Conservation (phyloP, 192 early-diverging fungal species). For the Spizellomyces punctatus region DNA sequence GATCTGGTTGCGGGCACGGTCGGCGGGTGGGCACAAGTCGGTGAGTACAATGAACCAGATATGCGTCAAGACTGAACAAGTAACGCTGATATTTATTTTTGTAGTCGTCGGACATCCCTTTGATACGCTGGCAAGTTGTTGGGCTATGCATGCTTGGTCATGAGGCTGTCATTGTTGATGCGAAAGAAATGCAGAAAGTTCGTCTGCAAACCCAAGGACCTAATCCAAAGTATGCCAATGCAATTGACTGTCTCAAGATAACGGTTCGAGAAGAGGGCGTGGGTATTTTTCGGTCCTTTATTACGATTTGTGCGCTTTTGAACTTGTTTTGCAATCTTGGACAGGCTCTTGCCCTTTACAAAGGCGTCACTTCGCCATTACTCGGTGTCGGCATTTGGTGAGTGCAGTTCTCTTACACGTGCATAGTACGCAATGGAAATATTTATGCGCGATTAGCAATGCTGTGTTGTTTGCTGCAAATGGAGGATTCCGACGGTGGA, state of each 20-base stretch:
- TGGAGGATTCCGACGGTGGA: conserved; percentile 58
- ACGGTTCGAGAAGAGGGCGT: conserved; percentile 63
- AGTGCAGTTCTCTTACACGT: conserved; percentile 12
- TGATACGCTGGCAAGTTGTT: conserved; percentile 54
- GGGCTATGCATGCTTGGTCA: background rate
- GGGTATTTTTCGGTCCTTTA: background rate
- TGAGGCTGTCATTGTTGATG: background rate
- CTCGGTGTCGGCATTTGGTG: conserved; percentile 74
- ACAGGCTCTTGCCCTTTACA: conserved; percentile 66
- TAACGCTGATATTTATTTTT: background rate
- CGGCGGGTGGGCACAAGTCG: conserved; percentile 74
- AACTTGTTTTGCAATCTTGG: background rate
- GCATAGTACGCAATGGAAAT: background rate
- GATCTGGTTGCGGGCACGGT: conserved; percentile 52
- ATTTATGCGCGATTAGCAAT: conserved; percentile 50
- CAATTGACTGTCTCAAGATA: conserved; percentile 57
- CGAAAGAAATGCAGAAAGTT: conserved; percentile 41
- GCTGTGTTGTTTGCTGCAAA: conserved; percentile 71
- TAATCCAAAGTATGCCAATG: conserved; percentile 60
- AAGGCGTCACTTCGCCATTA: conserved; percentile 70
- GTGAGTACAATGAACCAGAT: conserved; percentile 43
- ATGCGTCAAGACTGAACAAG: background rate
- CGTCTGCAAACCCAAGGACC: conserved; percentile 68
- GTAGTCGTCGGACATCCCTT: conserved; percentile 61
- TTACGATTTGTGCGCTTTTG: background rate